Conservation (phyloP, 371 early-diverging fungal genomes). For the Apophysomyces ossiformis region DNA sequence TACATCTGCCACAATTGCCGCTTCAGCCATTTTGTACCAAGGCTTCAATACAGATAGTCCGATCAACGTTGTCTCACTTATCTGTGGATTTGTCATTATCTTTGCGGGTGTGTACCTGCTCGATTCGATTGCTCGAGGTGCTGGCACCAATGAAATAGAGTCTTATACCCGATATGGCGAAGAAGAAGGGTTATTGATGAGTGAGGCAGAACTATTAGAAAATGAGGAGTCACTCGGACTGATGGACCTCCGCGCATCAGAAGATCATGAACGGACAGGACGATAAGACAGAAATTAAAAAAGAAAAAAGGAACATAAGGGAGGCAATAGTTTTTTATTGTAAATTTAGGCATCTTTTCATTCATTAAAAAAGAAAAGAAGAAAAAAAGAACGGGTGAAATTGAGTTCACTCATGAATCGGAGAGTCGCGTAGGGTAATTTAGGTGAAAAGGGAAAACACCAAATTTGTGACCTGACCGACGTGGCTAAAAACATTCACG, state of each 20-base stretch:
- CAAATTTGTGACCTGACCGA: constrained; percentile 6
- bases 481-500: constrained; percentile 5
- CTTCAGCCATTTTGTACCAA: constrained; percentile 86
- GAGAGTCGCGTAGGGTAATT: no score
- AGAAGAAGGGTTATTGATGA: constrained; percentile 41
- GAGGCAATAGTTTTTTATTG: background rate
- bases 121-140: constrained; percentile 42
- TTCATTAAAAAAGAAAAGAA: background rate
- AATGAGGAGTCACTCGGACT: constrained; percentile 62
- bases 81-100: constrained; percentile 89
- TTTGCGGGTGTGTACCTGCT: constrained; percentile 90
- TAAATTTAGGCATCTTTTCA: constrained; percentile 24
- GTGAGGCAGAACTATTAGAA: constrained; percentile 58
- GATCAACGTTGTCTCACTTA: constrained; percentile 80
- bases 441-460: background rate
- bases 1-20: constrained; percentile 89
- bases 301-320: background rate
- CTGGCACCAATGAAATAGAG: constrained; percentile 23
- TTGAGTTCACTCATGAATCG: no score
- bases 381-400: no score
- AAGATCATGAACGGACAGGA: constrained; percentile 10
- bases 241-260: constrained; percentile 44
- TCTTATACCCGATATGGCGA: constrained; percentile 12
- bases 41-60: constrained; percentile 80
- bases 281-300: background rate